Conservation (phyloP, 2,329 filamentous ascomycete species). For the Bipolaris sorokiniana region DNA sequence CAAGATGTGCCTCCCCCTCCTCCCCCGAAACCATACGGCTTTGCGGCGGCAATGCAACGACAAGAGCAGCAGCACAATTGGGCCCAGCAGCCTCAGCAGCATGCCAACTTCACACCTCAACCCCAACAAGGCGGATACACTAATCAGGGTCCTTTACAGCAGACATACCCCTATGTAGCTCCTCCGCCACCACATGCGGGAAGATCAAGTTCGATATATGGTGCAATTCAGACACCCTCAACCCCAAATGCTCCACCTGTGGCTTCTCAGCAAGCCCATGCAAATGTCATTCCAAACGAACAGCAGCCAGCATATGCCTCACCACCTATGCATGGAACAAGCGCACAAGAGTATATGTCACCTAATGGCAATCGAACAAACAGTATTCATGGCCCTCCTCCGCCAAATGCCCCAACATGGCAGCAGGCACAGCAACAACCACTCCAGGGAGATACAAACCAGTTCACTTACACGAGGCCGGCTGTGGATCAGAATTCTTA, state of each 20-base stretch:
- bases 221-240: slow-evolving; percentile 28
- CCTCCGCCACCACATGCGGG: slow-evolving; percentile 36
- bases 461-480: slow-evolving; percentile 42
- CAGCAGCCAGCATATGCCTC: slow-evolving; percentile 44
- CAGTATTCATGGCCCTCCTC: slow-evolving; percentile 46
- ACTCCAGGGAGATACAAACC: slow-evolving; percentile 38
- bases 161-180: slow-evolving; percentile 36
- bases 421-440: slow-evolving; percentile 46
- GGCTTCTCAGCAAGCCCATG: slow-evolving; percentile 24
- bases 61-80: slow-evolving; percentile 26
- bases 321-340: slow-evolving; percentile 42
- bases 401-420: slow-evolving; percentile 47
- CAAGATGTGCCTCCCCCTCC: slow-evolving; percentile 45
- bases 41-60: slow-evolving; percentile 34
- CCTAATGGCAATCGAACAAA: slow-evolving; percentile 45
- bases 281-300: slow-evolving; percentile 40
- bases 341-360: slow-evolving; percentile 43
- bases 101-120: slow-evolving; percentile 26
- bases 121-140: slow-evolving; percentile 38
- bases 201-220: slow-evolving; percentile 40
- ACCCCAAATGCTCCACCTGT: slow-evolving; percentile 21
- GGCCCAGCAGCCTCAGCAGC: slow-evolving; percentile 30
- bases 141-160: slow-evolving; percentile 25
- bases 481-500: slow-evolving; percentile 35
- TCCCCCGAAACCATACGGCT: slow-evolving; percentile 45